phyloP scores from a whole-genome alignment of 805 yeast genomes.

The Kluyveromyces wickerhamii region DNA sequence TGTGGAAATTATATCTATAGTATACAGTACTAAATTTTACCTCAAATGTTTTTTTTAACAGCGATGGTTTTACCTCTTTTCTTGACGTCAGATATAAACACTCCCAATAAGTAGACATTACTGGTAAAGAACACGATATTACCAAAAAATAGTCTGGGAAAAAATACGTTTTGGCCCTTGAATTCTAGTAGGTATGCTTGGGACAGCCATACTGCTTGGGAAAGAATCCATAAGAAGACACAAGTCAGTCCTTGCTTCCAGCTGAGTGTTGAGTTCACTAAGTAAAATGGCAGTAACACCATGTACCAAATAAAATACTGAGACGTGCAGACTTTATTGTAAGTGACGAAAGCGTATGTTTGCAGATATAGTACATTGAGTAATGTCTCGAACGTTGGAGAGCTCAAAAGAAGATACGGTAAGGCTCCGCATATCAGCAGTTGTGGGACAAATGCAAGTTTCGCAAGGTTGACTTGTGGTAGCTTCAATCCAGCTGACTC shows the following conservation, averaged over 20 bases:
- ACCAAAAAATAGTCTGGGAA: constrained; percentile 47
- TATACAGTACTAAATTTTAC: no score
- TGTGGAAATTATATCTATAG: no score
- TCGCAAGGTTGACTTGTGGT: constrained; percentile 12
- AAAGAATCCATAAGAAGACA: constrained; percentile 50
- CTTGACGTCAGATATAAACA: constrained; percentile 40
- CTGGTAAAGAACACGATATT: constrained; percentile 51
- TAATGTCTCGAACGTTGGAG: constrained; percentile 32
- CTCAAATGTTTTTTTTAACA: background rate
- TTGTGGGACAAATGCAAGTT: constrained; percentile 81
- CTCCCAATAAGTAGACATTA: constrained; percentile 54
- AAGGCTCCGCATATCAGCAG: constrained; percentile 33
- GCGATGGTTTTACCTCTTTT: background rate
- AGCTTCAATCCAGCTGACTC: constrained; percentile 35
- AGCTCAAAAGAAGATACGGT: constrained; percentile 16
- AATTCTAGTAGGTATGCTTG: constrained; percentile 79
- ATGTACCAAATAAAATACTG: constrained; percentile 96
- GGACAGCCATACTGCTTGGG: constrained; percentile 73
- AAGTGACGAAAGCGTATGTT: constrained; percentile 69
- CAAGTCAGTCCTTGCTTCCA: constrained; percentile 35
- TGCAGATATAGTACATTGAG: constrained; percentile 60
- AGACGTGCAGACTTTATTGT: constrained; percentile 81
- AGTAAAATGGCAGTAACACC: constrained; percentile 69
- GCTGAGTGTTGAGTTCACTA: constrained; percentile 39
- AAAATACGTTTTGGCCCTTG: constrained; percentile 58